A percentile compares a stretch with the other conserved stretches of the same genome.
Conservation (phyloP, 2,329 filamentous ascomycete species). For the Verticillium klebahnii region DNA sequence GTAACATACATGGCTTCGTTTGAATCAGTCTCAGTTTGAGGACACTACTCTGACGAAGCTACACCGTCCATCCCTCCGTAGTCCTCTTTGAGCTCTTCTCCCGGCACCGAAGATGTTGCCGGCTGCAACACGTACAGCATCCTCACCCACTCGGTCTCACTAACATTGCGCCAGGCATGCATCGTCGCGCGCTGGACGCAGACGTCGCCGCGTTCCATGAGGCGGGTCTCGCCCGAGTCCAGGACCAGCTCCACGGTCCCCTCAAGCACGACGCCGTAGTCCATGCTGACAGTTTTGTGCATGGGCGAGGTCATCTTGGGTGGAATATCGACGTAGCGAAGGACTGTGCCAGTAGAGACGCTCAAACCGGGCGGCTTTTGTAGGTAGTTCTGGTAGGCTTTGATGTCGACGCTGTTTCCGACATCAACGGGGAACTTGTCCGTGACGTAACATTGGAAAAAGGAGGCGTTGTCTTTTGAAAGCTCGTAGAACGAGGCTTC, state of each 20-base stretch:
- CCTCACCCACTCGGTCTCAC: conserved; percentile 38
- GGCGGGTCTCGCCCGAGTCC: conserved; percentile 42
- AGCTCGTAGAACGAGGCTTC: conserved; percentile 15
- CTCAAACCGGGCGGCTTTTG: conserved; percentile 19
- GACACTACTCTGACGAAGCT: conserved; percentile 12
- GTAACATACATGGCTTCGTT: background rate
- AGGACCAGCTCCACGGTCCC: conserved; percentile 47
- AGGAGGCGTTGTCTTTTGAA: conserved; percentile 12
- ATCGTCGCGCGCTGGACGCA: conserved; percentile 51
- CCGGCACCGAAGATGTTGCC: conserved; percentile 3
- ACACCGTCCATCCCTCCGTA: conserved; percentile 22
- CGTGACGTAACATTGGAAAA: conserved; percentile 21
- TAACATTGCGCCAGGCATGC: conserved; percentile 46
- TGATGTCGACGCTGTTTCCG: conserved; percentile 14
- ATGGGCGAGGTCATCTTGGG: conserved; percentile 32
- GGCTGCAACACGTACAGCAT: conserved; percentile 35
- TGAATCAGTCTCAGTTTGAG: too few species aligned
- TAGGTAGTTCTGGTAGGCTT: conserved; percentile 16
- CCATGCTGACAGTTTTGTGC: conserved; percentile 49
- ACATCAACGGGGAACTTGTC: conserved; percentile 17
- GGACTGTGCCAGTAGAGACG: conserved; percentile 33
- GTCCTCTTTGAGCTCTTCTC: conserved; percentile 25
- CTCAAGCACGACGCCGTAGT: conserved; percentile 51
- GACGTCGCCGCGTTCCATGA: conserved; percentile 47
- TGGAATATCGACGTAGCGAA: conserved; percentile 43